Conservation (phyloP, 306 rosid genomes). For the Fagus crenata region DNA sequence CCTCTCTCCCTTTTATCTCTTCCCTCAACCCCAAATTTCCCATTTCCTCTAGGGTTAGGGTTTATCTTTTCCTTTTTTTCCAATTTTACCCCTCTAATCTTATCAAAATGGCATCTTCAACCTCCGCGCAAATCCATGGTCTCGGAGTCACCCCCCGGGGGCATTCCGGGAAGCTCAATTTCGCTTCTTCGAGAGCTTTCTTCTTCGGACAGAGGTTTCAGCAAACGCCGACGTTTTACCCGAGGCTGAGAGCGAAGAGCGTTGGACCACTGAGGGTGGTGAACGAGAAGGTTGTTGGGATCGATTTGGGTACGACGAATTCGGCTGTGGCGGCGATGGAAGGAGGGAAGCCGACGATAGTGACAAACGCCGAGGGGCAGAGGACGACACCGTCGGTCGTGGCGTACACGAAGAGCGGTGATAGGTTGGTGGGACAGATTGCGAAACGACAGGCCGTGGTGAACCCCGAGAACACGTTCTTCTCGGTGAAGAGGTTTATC, state of each 20-base stretch:
- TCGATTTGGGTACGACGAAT: constrained; percentile 80
- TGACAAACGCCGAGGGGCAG: constrained; percentile 86
- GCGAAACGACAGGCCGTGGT: constrained; percentile 90
- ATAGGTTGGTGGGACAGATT: constrained; percentile 84
- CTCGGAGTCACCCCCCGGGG: constrained; percentile 36
- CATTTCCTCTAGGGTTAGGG: too few relatives aligned
- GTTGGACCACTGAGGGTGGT: constrained; percentile 53
- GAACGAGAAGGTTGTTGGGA: constrained; percentile 77
- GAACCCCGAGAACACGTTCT: constrained; percentile 84
- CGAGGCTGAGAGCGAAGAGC: constrained; percentile 37
- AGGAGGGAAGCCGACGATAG: constrained; percentile 81
- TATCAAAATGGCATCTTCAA: constrained; percentile 45
- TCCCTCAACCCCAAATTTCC: too few relatives aligned
- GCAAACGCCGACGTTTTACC: constrained; percentile 27
- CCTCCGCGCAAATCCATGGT: constrained; percentile 68
- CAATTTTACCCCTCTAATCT: not conserved
- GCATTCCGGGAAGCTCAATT: too few relatives aligned
- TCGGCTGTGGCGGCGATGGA: constrained; percentile 87
- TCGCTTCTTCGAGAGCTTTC: constrained; percentile 34
- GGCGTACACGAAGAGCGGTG: constrained; percentile 78
- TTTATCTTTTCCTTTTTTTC: too few relatives aligned
- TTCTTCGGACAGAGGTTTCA: constrained; percentile 56
- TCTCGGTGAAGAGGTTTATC: constrained; percentile 84
- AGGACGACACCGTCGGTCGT: constrained; percentile 90
- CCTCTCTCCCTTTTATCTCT: not conserved